Conservation (phyloP, 495 filamentous ascomycete species). For the Aspergillus sclerotioniger region DNA sequence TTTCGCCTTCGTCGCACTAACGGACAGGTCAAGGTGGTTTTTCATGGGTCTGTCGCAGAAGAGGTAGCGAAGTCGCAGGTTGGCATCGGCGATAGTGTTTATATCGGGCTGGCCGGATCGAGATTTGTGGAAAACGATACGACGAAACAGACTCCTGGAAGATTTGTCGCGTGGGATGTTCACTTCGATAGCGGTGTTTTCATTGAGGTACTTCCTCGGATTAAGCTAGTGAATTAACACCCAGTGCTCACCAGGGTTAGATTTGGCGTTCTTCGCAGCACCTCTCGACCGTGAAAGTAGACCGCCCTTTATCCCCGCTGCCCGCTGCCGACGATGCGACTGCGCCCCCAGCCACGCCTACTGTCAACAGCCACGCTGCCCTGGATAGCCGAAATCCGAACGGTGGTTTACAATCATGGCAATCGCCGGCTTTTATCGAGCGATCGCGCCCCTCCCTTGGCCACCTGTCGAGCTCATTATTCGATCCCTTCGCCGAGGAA, state of each 20-base stretch:
- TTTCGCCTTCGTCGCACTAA: slow-evolving; percentile 73
- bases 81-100: slow-evolving; percentile 73
- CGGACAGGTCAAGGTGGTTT: slow-evolving; percentile 81
- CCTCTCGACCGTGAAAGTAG: slow-evolving; percentile 44
- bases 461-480: slow-evolving; percentile 53
- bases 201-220: slow-evolving; percentile 51
- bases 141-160: slow-evolving; percentile 58
- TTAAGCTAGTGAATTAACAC: background rate
- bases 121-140: slow-evolving; percentile 53
- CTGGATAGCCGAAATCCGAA: slow-evolving; percentile 8
- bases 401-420: slow-evolving; percentile 39
- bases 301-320: slow-evolving; percentile 34
- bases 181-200: slow-evolving; percentile 55
- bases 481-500: slow-evolving; percentile 70
- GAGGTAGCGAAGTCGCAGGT: slow-evolving; percentile 63
- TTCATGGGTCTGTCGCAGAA: slow-evolving; percentile 69
- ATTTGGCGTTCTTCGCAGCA: slow-evolving; percentile 32
- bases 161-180: slow-evolving; percentile 72
- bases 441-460: slow-evolving; percentile 60
- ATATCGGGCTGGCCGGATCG: slow-evolving; percentile 64
- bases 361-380: slow-evolving; percentile 6
- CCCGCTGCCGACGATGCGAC: slow-evolving; percentile 15
- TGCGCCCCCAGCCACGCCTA: slow-evolving; percentile 31
- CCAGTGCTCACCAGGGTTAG: slow-evolving; percentile 24
- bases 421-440: slow-evolving; percentile 76